Conservation (phyloP, 495 filamentous ascomycete genomes). For the Daldinia loculata region DNA sequence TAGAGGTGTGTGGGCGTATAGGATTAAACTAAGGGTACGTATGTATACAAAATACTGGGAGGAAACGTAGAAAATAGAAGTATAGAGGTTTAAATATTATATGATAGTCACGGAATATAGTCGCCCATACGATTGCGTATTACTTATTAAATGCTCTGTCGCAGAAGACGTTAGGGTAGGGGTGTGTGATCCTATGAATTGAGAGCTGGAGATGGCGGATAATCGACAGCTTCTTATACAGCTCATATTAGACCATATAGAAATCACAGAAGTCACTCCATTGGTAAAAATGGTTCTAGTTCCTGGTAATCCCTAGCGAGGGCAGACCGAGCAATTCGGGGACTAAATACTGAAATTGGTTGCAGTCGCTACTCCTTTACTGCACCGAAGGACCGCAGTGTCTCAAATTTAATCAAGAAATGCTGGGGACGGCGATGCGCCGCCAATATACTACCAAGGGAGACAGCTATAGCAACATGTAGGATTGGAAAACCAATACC, state of each 20-base stretch:
- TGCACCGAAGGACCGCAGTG: neutral
- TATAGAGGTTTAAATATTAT: constrained; percentile 1
- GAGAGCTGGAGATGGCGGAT: constrained; percentile 3
- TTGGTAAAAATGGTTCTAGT: neutral
- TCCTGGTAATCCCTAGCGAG: constrained; percentile 14
- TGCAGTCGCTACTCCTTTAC: neutral
- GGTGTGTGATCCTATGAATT: neutral
- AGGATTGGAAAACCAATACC: neutral
- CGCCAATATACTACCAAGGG: constrained; percentile 23
- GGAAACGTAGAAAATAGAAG: neutral
- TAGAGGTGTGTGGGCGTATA: neutral
- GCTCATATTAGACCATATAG: neutral
- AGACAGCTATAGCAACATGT: neutral
- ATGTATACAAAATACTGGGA: neutral
- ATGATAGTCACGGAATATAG: constrained; percentile 20
- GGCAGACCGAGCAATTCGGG: constrained; percentile 3
- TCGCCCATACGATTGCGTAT: constrained; percentile 24
- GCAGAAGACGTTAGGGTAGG: too few species aligned
- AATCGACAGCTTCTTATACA: constrained; percentile 34
- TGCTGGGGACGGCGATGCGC: neutral
- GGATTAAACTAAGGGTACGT: neutral
- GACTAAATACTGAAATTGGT: neutral
- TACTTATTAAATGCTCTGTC: constrained; percentile 15
- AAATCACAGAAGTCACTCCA: neutral
- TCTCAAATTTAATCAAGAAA: constrained; percentile 1